Evolutionary conservation across 768 basidiomycete genomes (phyloP).

Genomic region (Kwoniella europaea): DNA sequence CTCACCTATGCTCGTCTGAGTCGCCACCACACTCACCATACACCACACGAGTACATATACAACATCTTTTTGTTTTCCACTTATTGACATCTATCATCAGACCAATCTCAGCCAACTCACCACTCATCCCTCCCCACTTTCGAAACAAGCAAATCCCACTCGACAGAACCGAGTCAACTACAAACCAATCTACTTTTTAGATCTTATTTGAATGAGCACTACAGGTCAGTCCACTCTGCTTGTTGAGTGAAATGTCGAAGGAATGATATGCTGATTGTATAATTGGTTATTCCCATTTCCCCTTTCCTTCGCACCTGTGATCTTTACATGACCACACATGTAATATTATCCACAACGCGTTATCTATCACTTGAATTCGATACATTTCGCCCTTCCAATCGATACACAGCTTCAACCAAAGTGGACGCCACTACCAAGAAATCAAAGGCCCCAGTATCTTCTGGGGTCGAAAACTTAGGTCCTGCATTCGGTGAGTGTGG

Average conservation of each 20-base stretch:
- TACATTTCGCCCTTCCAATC: background rate
- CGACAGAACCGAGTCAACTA: conserved; percentile 1
- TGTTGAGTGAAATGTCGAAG: background rate
- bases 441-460: conserved; percentile 41
- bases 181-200: conserved; percentile 3
- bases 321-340: no score
- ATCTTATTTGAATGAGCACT: conserved; percentile 56
- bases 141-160: background rate
- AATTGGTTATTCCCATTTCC: background rate
- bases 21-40: conserved; percentile 4
- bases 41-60: background rate
- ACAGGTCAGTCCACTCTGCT: conserved; percentile 45
- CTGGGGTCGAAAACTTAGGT: conserved; percentile 51
- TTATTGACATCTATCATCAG: background rate
- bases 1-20: conserved; percentile 6
- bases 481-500: conserved; percentile 47
- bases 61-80: conserved; percentile 7
- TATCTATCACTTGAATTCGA: background rate
- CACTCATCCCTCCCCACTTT: conserved; percentile 14
- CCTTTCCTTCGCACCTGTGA: background rate
- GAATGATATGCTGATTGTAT: background rate
- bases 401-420: conserved; percentile 30
- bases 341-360: background rate
- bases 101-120: conserved; percentile 6
- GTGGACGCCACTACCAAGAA: conserved; percentile 53